Evolutionary conservation across 768 basidiomycete species (phyloP).

Genomic region (Pisolithus tinctorius): DNA sequence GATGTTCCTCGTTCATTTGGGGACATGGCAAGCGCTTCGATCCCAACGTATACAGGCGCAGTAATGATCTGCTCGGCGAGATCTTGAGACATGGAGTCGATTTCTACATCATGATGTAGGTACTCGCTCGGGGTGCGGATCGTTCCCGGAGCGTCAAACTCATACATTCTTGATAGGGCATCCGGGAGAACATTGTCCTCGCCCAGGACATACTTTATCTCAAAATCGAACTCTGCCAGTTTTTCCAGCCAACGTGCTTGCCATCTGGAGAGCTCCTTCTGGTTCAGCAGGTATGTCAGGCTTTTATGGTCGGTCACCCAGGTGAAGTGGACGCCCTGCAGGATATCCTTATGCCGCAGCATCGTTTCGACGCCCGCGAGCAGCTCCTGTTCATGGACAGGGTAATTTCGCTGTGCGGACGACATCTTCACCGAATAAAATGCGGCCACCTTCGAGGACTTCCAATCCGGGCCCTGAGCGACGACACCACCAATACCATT

Average conservation of each 20-base stretch:
- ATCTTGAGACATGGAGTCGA: background rate
- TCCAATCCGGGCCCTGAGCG: no score
- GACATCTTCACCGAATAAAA: no score
- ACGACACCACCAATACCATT: no score
- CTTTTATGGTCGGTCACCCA: background rate
- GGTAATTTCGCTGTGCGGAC: no score
- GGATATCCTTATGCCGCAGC: background rate
- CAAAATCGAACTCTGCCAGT: slow-evolving; percentile 23
- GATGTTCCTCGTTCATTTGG: background rate
- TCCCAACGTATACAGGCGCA: background rate
- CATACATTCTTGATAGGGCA: background rate
- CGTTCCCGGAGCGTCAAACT: slow-evolving; percentile 19
- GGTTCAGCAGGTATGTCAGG: no score
- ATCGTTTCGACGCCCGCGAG: background rate
- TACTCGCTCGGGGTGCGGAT: background rate
- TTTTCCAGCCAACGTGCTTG: background rate
- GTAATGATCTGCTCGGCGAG: background rate
- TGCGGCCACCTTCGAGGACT: no score
- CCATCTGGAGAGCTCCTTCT: background rate
- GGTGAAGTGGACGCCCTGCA: background rate
- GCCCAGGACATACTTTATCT: background rate
- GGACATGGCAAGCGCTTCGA: background rate
- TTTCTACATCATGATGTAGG: background rate
- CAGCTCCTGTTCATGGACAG: no score
- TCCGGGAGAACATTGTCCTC: no score